Base-by-base conservation (phyloP, 1,284 basidiomycete species). In the Cutaneotrichosporon mucoides region DNA sequence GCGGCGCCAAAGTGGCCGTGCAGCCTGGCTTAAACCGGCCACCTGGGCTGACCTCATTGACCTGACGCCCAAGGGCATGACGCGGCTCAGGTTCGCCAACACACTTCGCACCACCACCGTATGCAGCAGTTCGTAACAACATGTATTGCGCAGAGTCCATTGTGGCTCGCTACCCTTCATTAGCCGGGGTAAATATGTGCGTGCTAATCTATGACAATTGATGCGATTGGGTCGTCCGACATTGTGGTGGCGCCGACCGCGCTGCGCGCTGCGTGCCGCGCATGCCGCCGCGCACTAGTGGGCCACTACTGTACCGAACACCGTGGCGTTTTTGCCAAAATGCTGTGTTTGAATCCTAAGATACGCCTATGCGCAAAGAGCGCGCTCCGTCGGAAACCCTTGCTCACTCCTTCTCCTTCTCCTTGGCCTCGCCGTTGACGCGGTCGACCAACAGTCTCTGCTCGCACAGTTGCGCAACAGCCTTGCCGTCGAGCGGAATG, bases 401-500 rank as follows among this genome's bases (percentile, higher is more conserved):
- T 40, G 41, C 37, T 47, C 33, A 12, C n/a, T 12, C 35, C 45
- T 36, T 44, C 12, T 34, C 24, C 41, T 41, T n/a, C 40, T 45
- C 35, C 16, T 52, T 35, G 36, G 57, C 33, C 34, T n/a, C 43
- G 36, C n/a, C 34, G 24, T 24, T 24, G 10, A 50, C 52, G 15
- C 59, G 50, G 51, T 76, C 75, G 35, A 75, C 69, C 8, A 75
- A 58, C n/a, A 79, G 59, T 8, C 77, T 56, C 54, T 75, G 69
- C 51, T 75, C 73, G 41, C 77, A 68, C 24, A 78, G 63, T 16
- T 77, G 69, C 3, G 76, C 73, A 0, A 79, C 78, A 6, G 69
- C 67, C 59, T 76, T 75, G 48, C 77, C 82, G 66, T 75, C 82
- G 44, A 88, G 72, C 3, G 81, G 79, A 51, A 88, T 80, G 52